Evolutionary conservation across 306 rosid species (phyloP).

Genomic region (Gynostemma pentaphyllum): DNA sequence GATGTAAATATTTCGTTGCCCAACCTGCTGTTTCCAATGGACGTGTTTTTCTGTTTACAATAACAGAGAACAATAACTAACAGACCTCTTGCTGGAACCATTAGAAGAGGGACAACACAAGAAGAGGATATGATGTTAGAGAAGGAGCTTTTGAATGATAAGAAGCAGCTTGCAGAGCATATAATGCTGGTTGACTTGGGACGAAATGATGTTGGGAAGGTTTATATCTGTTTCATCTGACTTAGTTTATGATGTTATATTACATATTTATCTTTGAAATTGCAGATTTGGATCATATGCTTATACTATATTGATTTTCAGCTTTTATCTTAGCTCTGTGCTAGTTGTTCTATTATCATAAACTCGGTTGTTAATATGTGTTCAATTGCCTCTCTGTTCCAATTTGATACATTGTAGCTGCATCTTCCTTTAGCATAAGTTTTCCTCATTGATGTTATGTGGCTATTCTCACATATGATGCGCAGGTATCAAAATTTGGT

Average conservation of each 20-base stretch:
- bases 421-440: neutral
- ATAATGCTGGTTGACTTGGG: constrained; percentile 95
- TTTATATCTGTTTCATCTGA: constrained; percentile 18
- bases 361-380: neutral
- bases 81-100: constrained; percentile 95
- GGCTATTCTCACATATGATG: neutral
- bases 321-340: neutral
- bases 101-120: constrained; percentile 83
- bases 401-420: neutral
- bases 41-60: constrained; percentile 18
- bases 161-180: constrained; percentile 90
- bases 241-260: neutral
- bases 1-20: neutral
- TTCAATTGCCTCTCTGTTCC: neutral
- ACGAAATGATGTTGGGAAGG: constrained; percentile 97
- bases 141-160: constrained; percentile 68
- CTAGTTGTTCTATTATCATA: neutral
- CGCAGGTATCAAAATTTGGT: constrained; percentile 86
- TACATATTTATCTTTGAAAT: neutral
- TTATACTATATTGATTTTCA: neutral
- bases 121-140: constrained; percentile 76
- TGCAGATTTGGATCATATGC: constrained; percentile 7
- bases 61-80: constrained; percentile 60
- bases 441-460: neutral
- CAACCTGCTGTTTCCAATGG: neutral